Evolutionary conservation across 2,329 filamentous ascomycete genomes (phyloP), one percentile per base, ranked within the genome.

Genomic region (Phoma herbarum): DNA sequence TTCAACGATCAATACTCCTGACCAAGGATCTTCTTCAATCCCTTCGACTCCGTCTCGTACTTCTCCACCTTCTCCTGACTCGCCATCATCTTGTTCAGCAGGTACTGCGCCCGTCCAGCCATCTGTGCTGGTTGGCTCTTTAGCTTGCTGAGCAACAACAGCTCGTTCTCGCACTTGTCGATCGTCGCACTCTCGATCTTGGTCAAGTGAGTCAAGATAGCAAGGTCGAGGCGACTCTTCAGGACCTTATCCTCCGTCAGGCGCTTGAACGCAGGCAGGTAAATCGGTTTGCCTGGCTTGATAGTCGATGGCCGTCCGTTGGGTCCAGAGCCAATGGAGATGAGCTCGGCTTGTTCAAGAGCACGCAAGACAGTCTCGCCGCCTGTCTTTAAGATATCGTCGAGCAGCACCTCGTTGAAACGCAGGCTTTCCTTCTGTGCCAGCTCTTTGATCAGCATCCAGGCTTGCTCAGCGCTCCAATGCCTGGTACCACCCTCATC

Each of bases 381-480:
- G 58, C 87, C 85, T 1, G 84, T 74, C 22, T 89, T 86, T 78
- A 96, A 96, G 0, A 91, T 84, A 54, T 90, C 87, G 4, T 88
- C 86, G 2, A 97, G 85, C 0, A 97, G 80, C 2, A 97, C 83
- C 70, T 96, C 90, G 76, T 96, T 94, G 82, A 97, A 98, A 2
- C 90, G 86, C 0, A 98, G 82, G 4, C 78, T 83, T 6, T 89
- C 86, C 11, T 86, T 80, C n/a, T 84, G 76, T 0, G 91, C 89
- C 14, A 99, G 86, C 28, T 86, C 82, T 72, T 91, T 93, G 77
- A 98, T 89, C 2, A 99, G 80, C 59, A 90, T 85, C 95, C 95
- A 98, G 0, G 92, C 94, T 80, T 98, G 95, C 71, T 95, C 89
- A 4, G 87, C 82, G 0, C 88, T 91, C 91, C 92, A 98, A 52